Evolutionary conservation across 1,284 basidiomycete species (phyloP).

Genomic region (Megacollybia platyphylla): DNA sequence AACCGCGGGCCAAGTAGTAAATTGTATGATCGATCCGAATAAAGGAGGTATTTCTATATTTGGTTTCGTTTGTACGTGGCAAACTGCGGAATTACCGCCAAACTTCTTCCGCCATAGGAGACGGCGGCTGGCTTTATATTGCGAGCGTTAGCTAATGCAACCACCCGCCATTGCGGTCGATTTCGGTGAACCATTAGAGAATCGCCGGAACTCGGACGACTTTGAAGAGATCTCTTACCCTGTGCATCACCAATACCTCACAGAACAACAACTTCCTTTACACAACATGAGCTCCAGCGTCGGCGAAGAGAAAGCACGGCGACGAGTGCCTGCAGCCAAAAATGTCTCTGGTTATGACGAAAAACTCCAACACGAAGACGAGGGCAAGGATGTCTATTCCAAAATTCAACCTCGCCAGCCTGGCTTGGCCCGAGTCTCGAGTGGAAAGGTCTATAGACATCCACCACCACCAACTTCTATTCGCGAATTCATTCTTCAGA

Average conservation of each 20-base stretch:
- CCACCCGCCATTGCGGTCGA: constrained; percentile 54
- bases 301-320: constrained; percentile 38
- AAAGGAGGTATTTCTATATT: too few species aligned
- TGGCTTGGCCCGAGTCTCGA: constrained; percentile 50
- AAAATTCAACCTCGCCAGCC: constrained; percentile 40
- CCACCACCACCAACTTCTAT: constrained; percentile 1
- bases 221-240: constrained; percentile 63
- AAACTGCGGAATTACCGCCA: too few species aligned
- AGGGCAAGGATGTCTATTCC: constrained; percentile 63
- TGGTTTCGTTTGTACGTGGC: too few species aligned
- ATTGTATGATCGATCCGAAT: too few species aligned
- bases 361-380: constrained; percentile 35
- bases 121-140: too few species aligned
- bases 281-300: constrained; percentile 45
- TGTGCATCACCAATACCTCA: constrained; percentile 17
- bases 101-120: too few species aligned
- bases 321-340: constrained; percentile 12
- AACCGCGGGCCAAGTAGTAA: too few species aligned
- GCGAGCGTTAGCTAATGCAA: too few species aligned
- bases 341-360: background rate
- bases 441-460: constrained; percentile 43
- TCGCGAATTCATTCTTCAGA: constrained; percentile 66
- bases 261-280: constrained; percentile 46
- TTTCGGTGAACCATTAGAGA: constrained; percentile 42
- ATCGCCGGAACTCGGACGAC: constrained; percentile 36